A percentile compares a stretch with the other conserved stretches of the same genome.
Conservation (phyloP, 2,329 filamentous ascomycete species). For the Tolypocladium pustulatum region DNA sequence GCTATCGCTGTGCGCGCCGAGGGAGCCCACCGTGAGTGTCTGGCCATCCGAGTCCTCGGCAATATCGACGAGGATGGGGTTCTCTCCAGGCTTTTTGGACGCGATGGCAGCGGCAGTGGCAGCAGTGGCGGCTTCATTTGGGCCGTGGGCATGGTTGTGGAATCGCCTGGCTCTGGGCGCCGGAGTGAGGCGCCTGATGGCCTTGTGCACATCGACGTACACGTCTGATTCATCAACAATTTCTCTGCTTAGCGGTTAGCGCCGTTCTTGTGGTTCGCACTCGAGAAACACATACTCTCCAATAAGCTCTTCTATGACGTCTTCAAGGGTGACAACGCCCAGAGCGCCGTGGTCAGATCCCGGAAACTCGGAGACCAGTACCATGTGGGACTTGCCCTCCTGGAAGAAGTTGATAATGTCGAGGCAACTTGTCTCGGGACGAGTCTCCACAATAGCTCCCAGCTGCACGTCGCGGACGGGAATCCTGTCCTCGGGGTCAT, state of each 20-base stretch:
- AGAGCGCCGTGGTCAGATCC: slow-evolving; percentile 86
- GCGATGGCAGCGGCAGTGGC: slow-evolving; percentile 20
- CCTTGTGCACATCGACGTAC: slow-evolving; percentile 96
- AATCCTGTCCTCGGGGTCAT: slow-evolving; percentile 87
- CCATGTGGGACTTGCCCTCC: slow-evolving; percentile 98
- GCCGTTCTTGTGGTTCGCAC: not conserved
- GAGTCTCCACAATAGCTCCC: slow-evolving; percentile 88
- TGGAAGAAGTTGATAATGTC: slow-evolving; percentile 99
- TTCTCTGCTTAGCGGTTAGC: slow-evolving; percentile 48
- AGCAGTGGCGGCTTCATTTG: not conserved
- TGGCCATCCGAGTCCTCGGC: slow-evolving; percentile 28
- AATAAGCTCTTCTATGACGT: slow-evolving; percentile 97
- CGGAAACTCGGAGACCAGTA: slow-evolving; percentile 80
- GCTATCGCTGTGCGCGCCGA: slow-evolving; percentile 25
- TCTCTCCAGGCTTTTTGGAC: slow-evolving; percentile 19
- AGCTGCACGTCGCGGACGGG: slow-evolving; percentile 83
- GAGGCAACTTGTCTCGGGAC: slow-evolving; percentile 88
- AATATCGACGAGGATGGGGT: slow-evolving; percentile 24
- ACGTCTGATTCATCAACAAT: slow-evolving; percentile 99
- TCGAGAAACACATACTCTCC: slow-evolving; percentile 55
- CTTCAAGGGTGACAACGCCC: slow-evolving; percentile 90
- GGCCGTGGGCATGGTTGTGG: slow-evolving; percentile 13
- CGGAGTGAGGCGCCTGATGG: slow-evolving; percentile 78
- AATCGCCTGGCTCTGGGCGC: slow-evolving; percentile 63
- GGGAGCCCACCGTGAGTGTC: slow-evolving; percentile 21